A percentile compares a stretch with the other conserved stretches of the same genome.
Conservation (phyloP, 1,284 basidiomycete species). For the Cutaneotrichosporon sp. region DNA sequence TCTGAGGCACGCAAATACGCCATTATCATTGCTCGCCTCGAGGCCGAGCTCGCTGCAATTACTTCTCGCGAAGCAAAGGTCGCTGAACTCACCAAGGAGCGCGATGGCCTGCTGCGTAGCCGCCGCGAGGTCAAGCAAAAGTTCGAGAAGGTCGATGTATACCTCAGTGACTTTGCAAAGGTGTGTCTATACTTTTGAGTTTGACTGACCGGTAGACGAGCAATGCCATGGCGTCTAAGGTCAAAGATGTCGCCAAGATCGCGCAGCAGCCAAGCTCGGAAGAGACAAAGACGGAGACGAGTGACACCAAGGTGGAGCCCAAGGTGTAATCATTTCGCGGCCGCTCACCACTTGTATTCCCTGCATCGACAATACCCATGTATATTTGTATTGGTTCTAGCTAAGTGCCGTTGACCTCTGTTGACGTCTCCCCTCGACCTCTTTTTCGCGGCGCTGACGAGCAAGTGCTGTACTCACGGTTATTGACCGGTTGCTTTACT, state of each 20-base stretch:
- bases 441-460: too few relatives aligned
- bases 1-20: constrained; percentile 30
- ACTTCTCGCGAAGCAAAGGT: constrained; percentile 28
- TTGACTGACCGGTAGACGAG: constrained; percentile 22
- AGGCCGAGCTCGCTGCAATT: constrained; percentile 38
- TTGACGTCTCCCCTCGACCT: too few relatives aligned
- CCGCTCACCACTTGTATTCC: not conserved
- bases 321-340: not conserved
- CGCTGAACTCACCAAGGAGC: constrained; percentile 31
- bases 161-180: constrained; percentile 32
- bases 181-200: constrained; percentile 15
- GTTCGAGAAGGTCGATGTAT: constrained; percentile 34
- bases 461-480: too few relatives aligned
- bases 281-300: not conserved
- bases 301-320: not conserved
- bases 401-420: too few relatives aligned
- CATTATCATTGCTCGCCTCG: constrained; percentile 30
- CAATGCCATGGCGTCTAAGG: constrained; percentile 26
- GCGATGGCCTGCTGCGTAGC: constrained; percentile 30
- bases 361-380: constrained; percentile 3
- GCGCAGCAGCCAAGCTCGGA: not conserved
- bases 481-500: too few relatives aligned
- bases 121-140: constrained; percentile 40
- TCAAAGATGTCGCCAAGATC: constrained; percentile 22
- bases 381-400: not conserved